Evolutionary conservation across 1,284 basidiomycete genomes (phyloP), one percentile per base, ranked within the genome.

Genomic region (Tilletiopsis washingtonensis): DNA sequence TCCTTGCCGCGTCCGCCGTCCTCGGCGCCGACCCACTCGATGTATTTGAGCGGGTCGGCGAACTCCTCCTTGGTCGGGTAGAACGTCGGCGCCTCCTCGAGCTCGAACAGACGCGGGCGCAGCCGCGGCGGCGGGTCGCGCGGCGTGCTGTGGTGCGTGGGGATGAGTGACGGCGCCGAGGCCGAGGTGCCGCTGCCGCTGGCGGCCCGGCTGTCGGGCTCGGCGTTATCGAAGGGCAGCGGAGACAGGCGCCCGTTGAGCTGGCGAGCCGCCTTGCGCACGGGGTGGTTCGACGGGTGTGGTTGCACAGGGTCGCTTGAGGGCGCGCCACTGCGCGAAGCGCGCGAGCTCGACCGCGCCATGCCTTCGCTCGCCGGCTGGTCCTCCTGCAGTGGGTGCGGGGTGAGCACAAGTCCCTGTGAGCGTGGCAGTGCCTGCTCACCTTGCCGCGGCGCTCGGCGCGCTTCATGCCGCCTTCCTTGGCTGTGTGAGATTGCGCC

Each of bases 41-140:
- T 88, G 77, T 96, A 99, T 45, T 82, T 81, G 83, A 97, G 86
- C n/a, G 93, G 91, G 76, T 97, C 89, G 63, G 81, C 81, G 75
- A 93, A 99, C 75, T 99, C 86, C 59, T 93, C 90, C 14, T 76
- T 73, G 0, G 86, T 87, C 12, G 94, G 94, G 73, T 84, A 85
- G 74, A 84, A 98, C 48, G 82, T 82, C 3, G 90, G 94, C 65
- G 90, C 94, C 68, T 97, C 88, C 56, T 85, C 79, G 44, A 98
- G 79, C 5, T 82, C 88, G 75, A 97, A 97, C 15, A 85, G 54
- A 5, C 69, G 58, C 15, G 59, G 52, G 26, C 54, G 43, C 3
- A 57, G 37, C 14, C 73, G 55, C 9, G 57, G 43, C n/a, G 65
- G 59, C 12, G 57, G 53, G 15, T 50, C 44, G 27, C 59, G 59